phyloP scores from a whole-genome alignment of 176 grass and related monocot genomes.

The Bothriochloa decipiens region DNA sequence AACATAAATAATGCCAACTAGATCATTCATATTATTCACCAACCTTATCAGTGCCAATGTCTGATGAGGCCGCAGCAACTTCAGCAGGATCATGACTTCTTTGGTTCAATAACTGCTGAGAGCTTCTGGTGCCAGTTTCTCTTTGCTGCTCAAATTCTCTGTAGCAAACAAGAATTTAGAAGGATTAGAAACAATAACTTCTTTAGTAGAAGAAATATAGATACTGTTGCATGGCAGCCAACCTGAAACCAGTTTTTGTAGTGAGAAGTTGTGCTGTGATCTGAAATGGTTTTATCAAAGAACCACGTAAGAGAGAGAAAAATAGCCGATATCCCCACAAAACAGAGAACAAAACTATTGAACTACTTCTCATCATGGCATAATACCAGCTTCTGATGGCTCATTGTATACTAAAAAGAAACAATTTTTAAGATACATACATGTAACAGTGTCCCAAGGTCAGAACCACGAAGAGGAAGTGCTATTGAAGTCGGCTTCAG shows the following conservation, averaged over 20 bases:
- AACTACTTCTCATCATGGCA: neutral
- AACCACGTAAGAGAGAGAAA: conserved; percentile 44
- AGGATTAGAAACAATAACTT: conserved; percentile 29
- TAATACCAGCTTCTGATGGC: conserved; percentile 8
- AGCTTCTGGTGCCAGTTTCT: conserved; percentile 65
- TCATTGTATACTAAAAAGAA: conserved; percentile 6
- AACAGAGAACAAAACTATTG: conserved; percentile 30
- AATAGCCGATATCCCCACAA: conserved; percentile 20
- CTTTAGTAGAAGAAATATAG: conserved; percentile 20
- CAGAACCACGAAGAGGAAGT: conserved; percentile 88
- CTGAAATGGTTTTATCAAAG: conserved; percentile 58
- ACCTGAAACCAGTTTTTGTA: conserved; percentile 99
- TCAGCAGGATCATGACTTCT: conserved; percentile 68
- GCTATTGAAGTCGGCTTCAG: conserved; percentile 76
- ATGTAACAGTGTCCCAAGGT: conserved; percentile 88
- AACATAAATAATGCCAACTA: conserved; percentile 13
- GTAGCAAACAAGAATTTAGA: conserved; percentile 44
- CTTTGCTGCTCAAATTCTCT: conserved; percentile 99
- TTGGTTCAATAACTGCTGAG: conserved; percentile 71
- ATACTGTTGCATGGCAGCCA: conserved; percentile 6
- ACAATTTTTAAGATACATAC: conserved; percentile 46
- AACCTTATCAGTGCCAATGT: conserved; percentile 77
- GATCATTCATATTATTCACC: conserved; percentile 35
- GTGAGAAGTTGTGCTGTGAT: conserved; percentile 89
- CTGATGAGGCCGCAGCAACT: conserved; percentile 55